Percentiles rank a stretch among this genome's conserved stretches.
Conservation (phyloP, 129 eudicot species). For the Artemisia tridentata region DNA sequence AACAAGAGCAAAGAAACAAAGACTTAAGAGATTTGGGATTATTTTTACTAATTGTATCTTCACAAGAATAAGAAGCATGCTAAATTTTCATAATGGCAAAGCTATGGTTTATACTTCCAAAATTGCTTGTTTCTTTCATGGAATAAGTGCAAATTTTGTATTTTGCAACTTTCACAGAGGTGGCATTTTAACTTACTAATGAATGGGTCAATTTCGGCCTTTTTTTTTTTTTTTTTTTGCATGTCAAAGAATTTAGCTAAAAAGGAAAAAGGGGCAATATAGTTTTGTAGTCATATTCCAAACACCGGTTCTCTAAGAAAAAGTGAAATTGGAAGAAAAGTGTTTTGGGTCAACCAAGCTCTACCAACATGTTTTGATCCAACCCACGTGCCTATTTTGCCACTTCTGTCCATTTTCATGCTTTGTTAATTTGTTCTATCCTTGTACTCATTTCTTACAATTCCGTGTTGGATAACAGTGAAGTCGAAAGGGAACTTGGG, state of each 20-base stretch:
- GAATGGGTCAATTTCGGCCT: too few species aligned
- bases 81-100: not conserved
- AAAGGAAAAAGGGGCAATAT: not conserved
- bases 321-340: not conserved
- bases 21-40: slow-evolving; percentile 11
- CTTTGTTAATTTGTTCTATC: not conserved
- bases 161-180: not conserved
- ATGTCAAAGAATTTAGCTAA: too few species aligned
- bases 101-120: slow-evolving; percentile 6
- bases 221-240: too few species aligned
- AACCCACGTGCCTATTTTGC: not conserved
- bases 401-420: not conserved
- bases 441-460: not conserved
- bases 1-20: slow-evolving; percentile 9
- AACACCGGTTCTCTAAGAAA: not conserved
- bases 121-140: not conserved
- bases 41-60: not conserved
- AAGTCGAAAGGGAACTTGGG: slow-evolving; percentile 94
- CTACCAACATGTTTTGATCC: not conserved
- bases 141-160: not conserved
- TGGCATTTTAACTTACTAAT: not conserved
- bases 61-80: slow-evolving; percentile 3
- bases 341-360: not conserved
- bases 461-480: slow-evolving; percentile 47
- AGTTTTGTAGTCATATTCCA: not conserved